Percentiles rank a stretch among this genome's conserved stretches.
These are phyloP conservation scores for Chaetomiaceae sp. DNA, from an alignment of 2,329 filamentous ascomycete species.

Conservation along the genomic window DNA sequence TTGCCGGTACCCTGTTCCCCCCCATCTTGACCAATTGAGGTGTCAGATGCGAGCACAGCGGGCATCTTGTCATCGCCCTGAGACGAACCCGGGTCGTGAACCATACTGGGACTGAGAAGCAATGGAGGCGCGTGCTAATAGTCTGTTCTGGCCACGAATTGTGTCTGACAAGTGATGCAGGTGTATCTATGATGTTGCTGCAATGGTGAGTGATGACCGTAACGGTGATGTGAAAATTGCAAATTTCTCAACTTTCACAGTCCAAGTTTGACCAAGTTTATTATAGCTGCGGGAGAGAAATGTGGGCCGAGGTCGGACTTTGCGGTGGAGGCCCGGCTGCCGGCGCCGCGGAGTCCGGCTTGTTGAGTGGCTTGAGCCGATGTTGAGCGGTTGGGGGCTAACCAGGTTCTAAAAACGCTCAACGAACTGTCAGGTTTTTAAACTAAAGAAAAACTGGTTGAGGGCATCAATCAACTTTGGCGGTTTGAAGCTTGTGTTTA, in stretches of 20 bases:
- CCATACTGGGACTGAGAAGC: slow-evolving; percentile 48
- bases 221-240: neutral
- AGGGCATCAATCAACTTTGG: too few species aligned
- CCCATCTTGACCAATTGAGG: slow-evolving; percentile 13
- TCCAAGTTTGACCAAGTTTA: neutral
- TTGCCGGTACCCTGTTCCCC: slow-evolving; percentile 5
- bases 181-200: neutral
- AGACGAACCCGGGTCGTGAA: slow-evolving; percentile 32
- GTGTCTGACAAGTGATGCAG: neutral
- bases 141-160: slow-evolving; percentile 37
- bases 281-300: neutral
- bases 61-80: slow-evolving; percentile 26
- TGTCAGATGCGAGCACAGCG: slow-evolving; percentile 6
- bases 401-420: too few species aligned
- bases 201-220: neutral
- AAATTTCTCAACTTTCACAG: neutral
- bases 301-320: slow-evolving; percentile 18
- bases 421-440: too few species aligned
- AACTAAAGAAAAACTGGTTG: too few species aligned
- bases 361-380: too few species aligned
- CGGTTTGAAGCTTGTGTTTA: too few species aligned
- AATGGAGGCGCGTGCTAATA: slow-evolving; percentile 50
- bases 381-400: too few species aligned
- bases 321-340: too few species aligned
- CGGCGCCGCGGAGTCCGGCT: too few species aligned